phyloP scores from a whole-genome alignment of 371 early-diverging fungal genomes.

The Paraphysoderma sedebokerense region DNA sequence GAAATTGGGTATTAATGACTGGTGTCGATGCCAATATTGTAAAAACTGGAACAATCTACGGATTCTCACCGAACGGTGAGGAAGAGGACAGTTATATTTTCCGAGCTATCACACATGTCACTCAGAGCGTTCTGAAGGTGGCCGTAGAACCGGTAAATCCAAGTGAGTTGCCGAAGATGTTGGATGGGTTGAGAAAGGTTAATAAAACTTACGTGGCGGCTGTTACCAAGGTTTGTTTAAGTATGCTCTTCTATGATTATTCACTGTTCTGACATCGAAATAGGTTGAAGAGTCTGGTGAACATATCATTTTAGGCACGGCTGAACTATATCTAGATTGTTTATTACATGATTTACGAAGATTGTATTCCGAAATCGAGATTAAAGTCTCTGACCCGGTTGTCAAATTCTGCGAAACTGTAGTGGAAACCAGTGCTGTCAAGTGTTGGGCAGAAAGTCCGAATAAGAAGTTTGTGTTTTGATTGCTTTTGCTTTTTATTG shows the following conservation, averaged over 20 bases:
- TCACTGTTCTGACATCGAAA: background rate
- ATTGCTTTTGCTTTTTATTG: too few relatives aligned
- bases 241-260: background rate
- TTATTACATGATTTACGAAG: conserved; percentile 85
- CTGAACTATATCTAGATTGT: conserved; percentile 91
- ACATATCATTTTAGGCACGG: conserved; percentile 82
- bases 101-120: conserved; percentile 63
- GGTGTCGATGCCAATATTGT: conserved; percentile 83
- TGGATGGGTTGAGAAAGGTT: conserved; percentile 86
- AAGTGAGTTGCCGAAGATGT: conserved; percentile 91
- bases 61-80: conserved; percentile 14
- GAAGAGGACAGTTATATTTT: conserved; percentile 63
- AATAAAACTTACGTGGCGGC: conserved; percentile 87
- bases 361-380: conserved; percentile 86
- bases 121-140: conserved; percentile 75
- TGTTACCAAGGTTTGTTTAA: conserved; percentile 46
- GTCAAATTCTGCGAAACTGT: conserved; percentile 92
- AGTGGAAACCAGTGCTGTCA: conserved; percentile 77
- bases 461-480: conserved; percentile 52
- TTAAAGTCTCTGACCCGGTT: conserved; percentile 93
- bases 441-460: conserved; percentile 93
- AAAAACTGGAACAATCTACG: conserved; percentile 85
- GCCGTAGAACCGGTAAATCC: conserved; percentile 94
- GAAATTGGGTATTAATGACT: conserved; percentile 77
- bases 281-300: conserved; percentile 92